Conservation (phyloP, 2,329 filamentous ascomycete species). For the Verticillium longisporum region DNA sequence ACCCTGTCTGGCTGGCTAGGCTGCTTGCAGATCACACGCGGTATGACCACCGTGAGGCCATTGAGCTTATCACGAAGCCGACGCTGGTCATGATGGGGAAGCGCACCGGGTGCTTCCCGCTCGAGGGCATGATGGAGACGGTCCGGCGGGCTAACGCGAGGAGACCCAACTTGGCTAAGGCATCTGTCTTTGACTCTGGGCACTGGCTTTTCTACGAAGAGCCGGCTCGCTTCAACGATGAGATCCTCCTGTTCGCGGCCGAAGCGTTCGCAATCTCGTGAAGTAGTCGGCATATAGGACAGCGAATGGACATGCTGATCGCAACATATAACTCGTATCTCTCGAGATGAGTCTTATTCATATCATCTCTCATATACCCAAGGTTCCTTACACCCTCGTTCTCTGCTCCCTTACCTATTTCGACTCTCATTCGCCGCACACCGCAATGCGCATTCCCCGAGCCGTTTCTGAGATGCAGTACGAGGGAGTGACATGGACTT, state of each 20-base stretch:
- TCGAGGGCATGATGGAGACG: slow-evolving; percentile 29
- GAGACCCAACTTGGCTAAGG: slow-evolving; percentile 15
- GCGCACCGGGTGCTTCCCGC: slow-evolving; percentile 29
- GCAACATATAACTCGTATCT: no score
- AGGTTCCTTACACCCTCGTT: no score
- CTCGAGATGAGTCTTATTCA: no score
- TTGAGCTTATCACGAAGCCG: slow-evolving; percentile 24
- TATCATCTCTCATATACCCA: no score
- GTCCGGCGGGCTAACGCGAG: slow-evolving; percentile 18
- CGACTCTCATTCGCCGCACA: no score
- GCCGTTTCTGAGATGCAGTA: no score
- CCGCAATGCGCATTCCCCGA: no score
- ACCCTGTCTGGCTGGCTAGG: slow-evolving; percentile 27
- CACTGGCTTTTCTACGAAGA: slow-evolving; percentile 35
- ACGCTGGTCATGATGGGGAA: slow-evolving; percentile 27
- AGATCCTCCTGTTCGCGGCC: slow-evolving; percentile 20
- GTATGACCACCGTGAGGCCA: slow-evolving; percentile 33
- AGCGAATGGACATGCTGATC: no score
- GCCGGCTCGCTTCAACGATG: slow-evolving; percentile 26
- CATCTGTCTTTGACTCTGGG: slow-evolving; percentile 25
- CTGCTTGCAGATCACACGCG: slow-evolving; percentile 31
- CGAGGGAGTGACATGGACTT: no score
- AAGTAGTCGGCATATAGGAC: background rate
- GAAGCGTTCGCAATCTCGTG: background rate
- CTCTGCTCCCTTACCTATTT: no score